phyloP scores from a whole-genome alignment of 768 basidiomycete genomes.

The Chalciporus piperatus region DNA sequence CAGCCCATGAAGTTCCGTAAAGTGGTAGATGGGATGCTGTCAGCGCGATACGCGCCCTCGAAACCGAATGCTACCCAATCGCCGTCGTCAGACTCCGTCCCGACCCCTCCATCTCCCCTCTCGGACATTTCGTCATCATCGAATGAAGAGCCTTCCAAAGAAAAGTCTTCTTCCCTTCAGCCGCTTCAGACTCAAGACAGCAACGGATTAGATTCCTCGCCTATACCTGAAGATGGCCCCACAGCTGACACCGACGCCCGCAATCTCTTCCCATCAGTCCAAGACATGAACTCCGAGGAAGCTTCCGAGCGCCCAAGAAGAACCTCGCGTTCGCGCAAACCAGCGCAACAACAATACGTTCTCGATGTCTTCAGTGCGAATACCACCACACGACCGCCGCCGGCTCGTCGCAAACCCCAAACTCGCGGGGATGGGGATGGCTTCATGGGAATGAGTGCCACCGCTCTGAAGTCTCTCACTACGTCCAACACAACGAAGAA shows the following conservation, averaged over 20 bases:
- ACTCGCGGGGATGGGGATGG: constrained; percentile 35
- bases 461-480: constrained; percentile 69
- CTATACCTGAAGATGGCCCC: constrained; percentile 1
- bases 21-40: constrained; percentile 37
- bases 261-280: constrained; percentile 10
- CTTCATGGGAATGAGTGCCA: constrained; percentile 66
- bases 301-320: constrained; percentile 37
- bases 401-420: constrained; percentile 45
- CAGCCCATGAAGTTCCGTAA: constrained; percentile 39
- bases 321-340: constrained; percentile 49
- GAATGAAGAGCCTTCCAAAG: constrained; percentile 14
- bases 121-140: constrained; percentile 25
- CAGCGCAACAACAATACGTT: constrained; percentile 31
- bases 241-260: constrained; percentile 8
- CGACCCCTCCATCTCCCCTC: constrained; percentile 15
- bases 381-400: constrained; percentile 26
- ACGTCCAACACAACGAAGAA: constrained; percentile 70
- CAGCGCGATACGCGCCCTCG: constrained; percentile 24
- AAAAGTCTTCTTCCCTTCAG: background rate
- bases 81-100: constrained; percentile 1
- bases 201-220: background rate
- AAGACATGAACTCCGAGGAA: constrained; percentile 6
- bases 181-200: background rate
- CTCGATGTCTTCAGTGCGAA: constrained; percentile 39
- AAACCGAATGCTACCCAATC: constrained; percentile 14